Percentiles rank a stretch among this genome's conserved stretches.
phyloP scores from a whole-genome alignment of 192 early-diverging fungal genomes.

The Lunasporangiospora selenospora region DNA sequence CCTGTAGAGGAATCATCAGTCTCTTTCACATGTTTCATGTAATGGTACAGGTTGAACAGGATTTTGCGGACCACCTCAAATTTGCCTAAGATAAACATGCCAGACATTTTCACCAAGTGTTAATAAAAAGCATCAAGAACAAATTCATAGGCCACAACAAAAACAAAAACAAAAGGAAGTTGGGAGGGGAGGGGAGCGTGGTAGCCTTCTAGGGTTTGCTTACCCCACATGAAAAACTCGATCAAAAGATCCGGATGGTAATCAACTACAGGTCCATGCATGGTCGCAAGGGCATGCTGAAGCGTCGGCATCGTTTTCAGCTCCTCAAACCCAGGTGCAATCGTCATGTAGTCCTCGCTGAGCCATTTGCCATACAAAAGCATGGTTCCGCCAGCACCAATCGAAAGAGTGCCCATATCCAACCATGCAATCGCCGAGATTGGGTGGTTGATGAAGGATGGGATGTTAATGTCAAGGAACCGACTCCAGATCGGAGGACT shows the following conservation, averaged over 20 bases:
- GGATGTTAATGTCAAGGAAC: conserved; percentile 61
- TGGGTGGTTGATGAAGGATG: conserved; percentile 52
- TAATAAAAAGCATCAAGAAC: not conserved
- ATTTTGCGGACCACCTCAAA: conserved; percentile 71
- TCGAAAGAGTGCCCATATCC: conserved; percentile 64
- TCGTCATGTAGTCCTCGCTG: conserved; percentile 47
- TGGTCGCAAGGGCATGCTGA: conserved; percentile 53
- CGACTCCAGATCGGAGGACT: conserved; percentile 56
- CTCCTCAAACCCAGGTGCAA: conserved; percentile 13
- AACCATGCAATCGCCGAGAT: conserved; percentile 60
- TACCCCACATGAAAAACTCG: conserved; percentile 78
- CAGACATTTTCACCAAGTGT: not conserved
- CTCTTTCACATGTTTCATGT: conserved; percentile 62
- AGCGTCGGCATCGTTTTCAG: conserved; percentile 52
- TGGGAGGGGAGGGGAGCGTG: no score
- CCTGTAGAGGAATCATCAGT: conserved; percentile 50
- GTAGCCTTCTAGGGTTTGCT: not conserved
- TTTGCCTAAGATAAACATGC: conserved; percentile 48
- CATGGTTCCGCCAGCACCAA: conserved; percentile 61
- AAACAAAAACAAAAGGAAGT: no score
- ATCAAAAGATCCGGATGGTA: conserved; percentile 76
- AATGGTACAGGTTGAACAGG: conserved; percentile 69
- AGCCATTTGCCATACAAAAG: conserved; percentile 73
- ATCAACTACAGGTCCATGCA: conserved; percentile 72
- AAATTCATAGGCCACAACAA: not conserved